Percentiles rank a stretch among this genome's conserved stretches.
phyloP scores from a whole-genome alignment of 1,284 basidiomycete species.

The Serendipita sp. region DNA sequence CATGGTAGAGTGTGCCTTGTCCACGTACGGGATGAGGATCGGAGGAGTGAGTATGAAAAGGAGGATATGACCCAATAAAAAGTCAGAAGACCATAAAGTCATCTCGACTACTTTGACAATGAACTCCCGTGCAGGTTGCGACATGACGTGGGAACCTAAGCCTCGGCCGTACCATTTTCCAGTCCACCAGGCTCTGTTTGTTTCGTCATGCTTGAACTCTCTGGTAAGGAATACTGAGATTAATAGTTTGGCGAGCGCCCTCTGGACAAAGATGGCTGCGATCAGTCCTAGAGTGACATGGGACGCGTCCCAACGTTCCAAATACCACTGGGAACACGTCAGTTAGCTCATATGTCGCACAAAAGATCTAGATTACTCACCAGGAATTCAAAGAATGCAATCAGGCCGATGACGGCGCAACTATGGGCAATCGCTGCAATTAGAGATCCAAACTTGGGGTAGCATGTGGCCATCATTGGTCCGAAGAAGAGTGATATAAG shows the following conservation, averaged over 20 bases:
- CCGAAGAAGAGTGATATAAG: slow-evolving; percentile 84
- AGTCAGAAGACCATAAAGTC: slow-evolving; percentile 85
- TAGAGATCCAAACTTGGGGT: slow-evolving; percentile 75
- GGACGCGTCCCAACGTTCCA: slow-evolving; percentile 83
- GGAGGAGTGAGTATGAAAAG: slow-evolving; percentile 69
- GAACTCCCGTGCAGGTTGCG: slow-evolving; percentile 86
- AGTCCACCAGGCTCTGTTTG: slow-evolving; percentile 95
- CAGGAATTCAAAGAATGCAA: slow-evolving; percentile 90
- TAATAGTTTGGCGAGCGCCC: slow-evolving; percentile 80
- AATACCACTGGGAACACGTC: slow-evolving; percentile 59
- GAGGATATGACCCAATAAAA: slow-evolving; percentile 49
- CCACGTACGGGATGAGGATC: slow-evolving; percentile 73
- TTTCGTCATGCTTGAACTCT: slow-evolving; percentile 96
- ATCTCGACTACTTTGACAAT: slow-evolving; percentile 96
- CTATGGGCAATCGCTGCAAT: slow-evolving; percentile 82
- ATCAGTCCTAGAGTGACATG: slow-evolving; percentile 86
- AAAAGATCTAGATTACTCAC: slow-evolving; percentile 32
- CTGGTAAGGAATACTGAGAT: slow-evolving; percentile 85
- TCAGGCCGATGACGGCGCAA: slow-evolving; percentile 67
- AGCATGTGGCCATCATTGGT: slow-evolving; percentile 73
- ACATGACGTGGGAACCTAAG: slow-evolving; percentile 74
- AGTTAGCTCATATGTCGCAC: slow-evolving; percentile 14
- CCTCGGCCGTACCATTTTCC: slow-evolving; percentile 92
- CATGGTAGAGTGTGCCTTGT: slow-evolving; percentile 79
- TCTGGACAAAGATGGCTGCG: slow-evolving; percentile 75